Evolutionary conservation across 495 filamentous ascomycete genomes (phyloP), one percentile per base, ranked within the genome.

Genomic region (Lepraria neglecta): DNA sequence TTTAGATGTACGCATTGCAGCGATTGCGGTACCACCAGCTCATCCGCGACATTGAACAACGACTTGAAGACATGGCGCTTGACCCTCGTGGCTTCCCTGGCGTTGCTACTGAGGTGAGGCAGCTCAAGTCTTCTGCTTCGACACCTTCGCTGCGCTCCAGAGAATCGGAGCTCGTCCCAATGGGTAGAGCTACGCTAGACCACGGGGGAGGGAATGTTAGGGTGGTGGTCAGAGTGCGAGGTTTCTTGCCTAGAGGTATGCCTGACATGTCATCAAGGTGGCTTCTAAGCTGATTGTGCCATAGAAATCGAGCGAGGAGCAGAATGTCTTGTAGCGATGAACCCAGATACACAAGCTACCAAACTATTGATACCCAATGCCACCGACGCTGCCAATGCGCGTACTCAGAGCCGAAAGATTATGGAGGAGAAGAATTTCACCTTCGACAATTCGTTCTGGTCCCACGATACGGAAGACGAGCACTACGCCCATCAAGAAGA

Each of bases 381-480:
- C 46, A 71, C 71, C 44, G 85, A 89, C 61, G 79, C 81, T n/a
- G 82, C 80, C 40, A 90, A 90, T 64, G 67, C 81, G 47, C 82
- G 85, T 47, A 81, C 82, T 2, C 84, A 87, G 68, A 80, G 82
- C 11, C 87, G 90, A 42, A 95, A 89, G 72, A 76, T 88, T 3
- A 72, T 87, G 56, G 92, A 97, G 67, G 88, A 95, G 68, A 97
- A 95, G 74, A 78, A 79, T 0, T 99, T 99, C 67, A 90, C 87
- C 11, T 99, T 99, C 67, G 94, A 99, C 76, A 95, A 91, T 71
- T 96, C 90, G 1, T 99, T 97, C 74, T 97, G 92, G 91, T 96
- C 92, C 59, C 90, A 95, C 71, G 74, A 92, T 66, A 75, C 78
- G 40, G 67, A 74, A 31, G 91, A 95, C 65, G 77, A 84, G 55